Evolutionary conservation across 495 filamentous ascomycete species (phyloP).

Genomic region (Aspergillus sclerotiicarbonarius): DNA sequence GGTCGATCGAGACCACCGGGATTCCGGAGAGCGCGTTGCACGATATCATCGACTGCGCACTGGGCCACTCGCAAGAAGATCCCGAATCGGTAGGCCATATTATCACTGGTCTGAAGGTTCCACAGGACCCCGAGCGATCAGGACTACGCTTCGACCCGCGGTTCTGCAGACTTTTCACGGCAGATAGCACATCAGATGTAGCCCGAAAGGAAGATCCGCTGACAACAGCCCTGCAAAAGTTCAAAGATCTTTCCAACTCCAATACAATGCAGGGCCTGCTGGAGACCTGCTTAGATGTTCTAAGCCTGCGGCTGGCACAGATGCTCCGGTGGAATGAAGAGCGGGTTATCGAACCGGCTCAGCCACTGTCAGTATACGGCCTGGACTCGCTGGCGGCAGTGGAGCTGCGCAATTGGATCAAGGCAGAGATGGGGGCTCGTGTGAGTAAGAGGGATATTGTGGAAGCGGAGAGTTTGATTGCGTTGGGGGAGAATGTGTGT

Average conservation of each 20-base stretch:
- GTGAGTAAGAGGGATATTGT: constrained; percentile 11
- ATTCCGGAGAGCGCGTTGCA: constrained; percentile 1
- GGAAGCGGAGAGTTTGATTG: constrained; percentile 9
- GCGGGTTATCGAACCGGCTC: constrained; percentile 7
- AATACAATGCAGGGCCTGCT: neutral
- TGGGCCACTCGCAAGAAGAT: neutral
- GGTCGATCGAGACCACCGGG: neutral
- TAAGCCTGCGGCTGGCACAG: constrained; percentile 5
- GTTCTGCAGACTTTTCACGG: constrained; percentile 6
- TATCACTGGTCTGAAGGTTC: constrained; percentile 1
- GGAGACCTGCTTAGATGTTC: neutral
- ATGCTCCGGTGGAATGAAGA: constrained; percentile 10
- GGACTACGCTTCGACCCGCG: constrained; percentile 9
- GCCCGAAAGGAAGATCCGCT: neutral
- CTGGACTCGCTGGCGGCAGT: constrained; percentile 13
- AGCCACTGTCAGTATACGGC: constrained; percentile 11
- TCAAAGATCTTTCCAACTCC: neutral
- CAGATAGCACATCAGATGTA: neutral
- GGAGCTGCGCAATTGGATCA: constrained; percentile 15
- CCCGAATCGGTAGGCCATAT: neutral
- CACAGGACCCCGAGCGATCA: constrained; percentile 8
- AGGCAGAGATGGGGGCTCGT: constrained; percentile 7
- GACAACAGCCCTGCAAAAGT: neutral
- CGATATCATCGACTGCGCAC: neutral
- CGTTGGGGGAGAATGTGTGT: constrained; percentile 6